Base-by-base conservation (phyloP, 1,139 yeast genomes). In the Geotrichum candidum region DNA sequence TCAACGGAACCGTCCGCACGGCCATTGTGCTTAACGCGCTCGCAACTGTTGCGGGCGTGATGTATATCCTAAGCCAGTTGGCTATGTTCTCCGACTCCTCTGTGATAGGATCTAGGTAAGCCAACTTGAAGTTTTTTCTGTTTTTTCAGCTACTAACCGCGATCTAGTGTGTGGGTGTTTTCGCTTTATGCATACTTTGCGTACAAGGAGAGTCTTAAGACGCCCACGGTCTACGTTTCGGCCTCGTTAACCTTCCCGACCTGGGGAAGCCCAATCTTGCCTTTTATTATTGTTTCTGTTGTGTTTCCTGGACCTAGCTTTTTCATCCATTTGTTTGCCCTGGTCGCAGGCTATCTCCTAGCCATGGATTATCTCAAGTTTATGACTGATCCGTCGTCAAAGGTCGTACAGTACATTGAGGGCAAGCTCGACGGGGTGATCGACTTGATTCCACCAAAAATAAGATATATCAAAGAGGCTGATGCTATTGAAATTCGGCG, bases 1-100 rank as follows among this genome's bases (percentile, higher is more conserved):
- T 77, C 35, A 88, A 90, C 68, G 98, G 98, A 10, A 91, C 98
- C 0, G 86, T 92, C 1, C 84, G 89, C 72, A 88, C 97, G 1
- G 97, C 96, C 1, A 80, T 92, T 59, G 86, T 91, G 25, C 78
- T 92, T 63, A 90, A 90, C 72, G 66, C 88, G 33, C 75, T 88
- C 62, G 88, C 96, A 0, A 86, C 87, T 0, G 74, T 84, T 9
- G 81, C 94, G 0, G 97, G 88, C 4, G 71, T 91, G 29, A 82
- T 84, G 38, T 89, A 84, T 75, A 83, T 89, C 69, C 9, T 84
- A 2, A 69, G 65, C 86, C 88, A n/a, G 70, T 78, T 15, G 76
- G 80, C 1, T 77, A 81, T 27, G 87, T 86, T 7, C 75, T 84
- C 51, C 95, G 95, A 0, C 80, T 88, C 46, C 9, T 41, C 57